phyloP scores from a whole-genome alignment of 805 yeast species.

The Dipodascus geniculatus region DNA sequence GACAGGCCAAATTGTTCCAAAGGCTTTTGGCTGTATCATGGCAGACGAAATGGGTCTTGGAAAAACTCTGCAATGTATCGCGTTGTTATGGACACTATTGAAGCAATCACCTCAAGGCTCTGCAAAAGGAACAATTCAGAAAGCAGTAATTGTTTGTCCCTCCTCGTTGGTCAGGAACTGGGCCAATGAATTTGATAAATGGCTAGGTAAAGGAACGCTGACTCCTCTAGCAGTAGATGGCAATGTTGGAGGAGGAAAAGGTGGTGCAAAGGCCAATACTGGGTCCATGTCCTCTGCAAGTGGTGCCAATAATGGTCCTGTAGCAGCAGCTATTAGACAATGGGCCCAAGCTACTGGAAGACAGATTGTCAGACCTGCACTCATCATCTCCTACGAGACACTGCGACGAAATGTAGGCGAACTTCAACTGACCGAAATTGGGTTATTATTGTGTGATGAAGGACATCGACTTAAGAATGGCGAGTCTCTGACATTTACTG shows the following conservation, averaged over 20 bases:
- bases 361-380: conserved; percentile 81
- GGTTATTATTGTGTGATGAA: conserved; percentile 76
- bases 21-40: conserved; percentile 94
- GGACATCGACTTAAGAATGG: conserved; percentile 81
- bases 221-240: conserved; percentile 92
- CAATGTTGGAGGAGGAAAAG: conserved; percentile 26
- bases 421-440: conserved; percentile 67
- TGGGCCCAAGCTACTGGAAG: conserved; percentile 90
- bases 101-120: conserved; percentile 81
- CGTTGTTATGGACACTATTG: conserved; percentile 85
- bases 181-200: conserved; percentile 92
- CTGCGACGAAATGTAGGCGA: conserved; percentile 73
- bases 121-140: conserved; percentile 60
- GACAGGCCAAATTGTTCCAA: conserved; percentile 50
- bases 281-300: not conserved
- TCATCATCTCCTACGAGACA: conserved; percentile 91
- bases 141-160: conserved; percentile 90
- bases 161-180: conserved; percentile 87
- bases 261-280: conserved; percentile 20
- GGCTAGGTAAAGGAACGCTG: conserved; percentile 88
- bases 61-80: conserved; percentile 78
- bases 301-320: conserved; percentile 50
- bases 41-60: conserved; percentile 97
- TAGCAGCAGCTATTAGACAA: conserved; percentile 52
- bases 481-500: conserved; percentile 82